Percentiles rank a stretch among this genome's conserved stretches.
Evolutionary conservation across 345 rosid species (phyloP).

Genomic region (Gossypium turneri): DNA sequence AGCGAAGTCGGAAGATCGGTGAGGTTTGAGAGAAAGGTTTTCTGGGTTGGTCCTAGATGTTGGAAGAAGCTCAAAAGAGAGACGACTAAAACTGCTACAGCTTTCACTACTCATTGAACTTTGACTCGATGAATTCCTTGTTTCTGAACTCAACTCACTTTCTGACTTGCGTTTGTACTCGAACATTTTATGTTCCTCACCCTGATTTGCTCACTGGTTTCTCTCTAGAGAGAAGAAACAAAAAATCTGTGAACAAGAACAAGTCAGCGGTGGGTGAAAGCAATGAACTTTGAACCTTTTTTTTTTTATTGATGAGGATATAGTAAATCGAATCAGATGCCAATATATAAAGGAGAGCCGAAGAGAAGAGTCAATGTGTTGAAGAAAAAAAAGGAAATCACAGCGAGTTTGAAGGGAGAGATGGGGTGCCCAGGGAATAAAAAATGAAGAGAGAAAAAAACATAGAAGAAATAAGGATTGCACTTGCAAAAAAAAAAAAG

Average conservation of each 20-base stretch:
- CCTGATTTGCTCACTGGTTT: conserved; percentile 12
- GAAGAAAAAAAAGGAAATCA: background rate
- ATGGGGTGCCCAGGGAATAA: background rate
- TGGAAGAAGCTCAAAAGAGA: conserved; percentile 67
- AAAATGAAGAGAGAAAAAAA: background rate
- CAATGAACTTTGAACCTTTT: background rate
- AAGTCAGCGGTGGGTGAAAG: background rate
- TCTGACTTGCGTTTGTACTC: conserved; percentile 37
- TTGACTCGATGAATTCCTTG: conserved; percentile 45
- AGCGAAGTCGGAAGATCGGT: conserved; percentile 78
- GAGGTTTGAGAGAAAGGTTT: conserved; percentile 55
- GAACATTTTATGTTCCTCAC: conserved; percentile 28
- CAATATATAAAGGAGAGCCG: background rate
- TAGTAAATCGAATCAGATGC: conserved; percentile 2
- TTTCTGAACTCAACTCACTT: conserved; percentile 38
- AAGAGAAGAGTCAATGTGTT: background rate
- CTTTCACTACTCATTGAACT: conserved; percentile 71
- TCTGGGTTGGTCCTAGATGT: conserved; percentile 30
- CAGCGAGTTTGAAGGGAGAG: background rate
- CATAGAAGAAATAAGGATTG: background rate
- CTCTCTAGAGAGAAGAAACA: conserved; percentile 14
- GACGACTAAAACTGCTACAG: conserved; percentile 64
- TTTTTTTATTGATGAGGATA: background rate
- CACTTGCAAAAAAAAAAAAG: background rate
- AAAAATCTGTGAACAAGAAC: background rate